Percentiles rank a stretch among this genome's conserved stretches.
phyloP scores from a whole-genome alignment of 305 asterid genomes.

The Euphrasia arctica region DNA sequence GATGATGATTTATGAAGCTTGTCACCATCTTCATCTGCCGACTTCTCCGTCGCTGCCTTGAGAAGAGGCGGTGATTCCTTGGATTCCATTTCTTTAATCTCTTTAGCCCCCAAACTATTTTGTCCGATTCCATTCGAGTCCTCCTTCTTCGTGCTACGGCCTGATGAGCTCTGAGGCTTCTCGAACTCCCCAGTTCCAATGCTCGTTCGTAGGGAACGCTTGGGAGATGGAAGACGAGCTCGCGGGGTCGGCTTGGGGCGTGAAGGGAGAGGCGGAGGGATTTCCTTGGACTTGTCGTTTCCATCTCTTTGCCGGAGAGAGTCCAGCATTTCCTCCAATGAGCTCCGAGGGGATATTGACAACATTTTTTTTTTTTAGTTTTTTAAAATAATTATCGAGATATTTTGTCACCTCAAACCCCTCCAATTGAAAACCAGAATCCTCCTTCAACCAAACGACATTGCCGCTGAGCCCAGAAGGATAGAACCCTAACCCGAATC shows the following conservation, averaged over 20 bases:
- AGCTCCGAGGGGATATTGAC: conserved; percentile 71
- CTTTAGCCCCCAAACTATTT: conserved; percentile 45
- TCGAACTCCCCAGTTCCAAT: conserved; percentile 29
- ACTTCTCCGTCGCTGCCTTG: conserved; percentile 19
- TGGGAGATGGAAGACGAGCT: conserved; percentile 68
- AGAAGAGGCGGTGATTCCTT: conserved; percentile 49
- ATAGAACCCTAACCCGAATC: conserved; percentile 39
- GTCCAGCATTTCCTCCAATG: conserved; percentile 95
- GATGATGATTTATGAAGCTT: conserved; percentile 29
- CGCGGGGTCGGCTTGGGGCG: conserved; percentile 65
- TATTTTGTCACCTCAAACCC: conserved; percentile 24
- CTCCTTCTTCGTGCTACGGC: conserved; percentile 24
- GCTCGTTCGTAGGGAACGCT: conserved; percentile 46
- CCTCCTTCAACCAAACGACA: conserved; percentile 29
- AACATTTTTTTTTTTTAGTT: conserved; percentile 35
- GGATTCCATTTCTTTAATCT: conserved; percentile 39
- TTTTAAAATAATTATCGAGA: background rate
- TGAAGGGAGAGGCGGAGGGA: conserved; percentile 86
- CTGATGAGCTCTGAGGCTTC: conserved; percentile 24
- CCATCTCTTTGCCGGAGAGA: conserved; percentile 62
- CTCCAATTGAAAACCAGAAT: conserved; percentile 24
- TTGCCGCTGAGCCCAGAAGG: conserved; percentile 35
- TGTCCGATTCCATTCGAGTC: conserved; percentile 30
- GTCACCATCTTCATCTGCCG: conserved; percentile 32
- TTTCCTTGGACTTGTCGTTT: conserved; percentile 53